A percentile compares a stretch with the other conserved stretches of the same genome.
Conservation (phyloP, 2,329 filamentous ascomycete species). For the Botryotinia convoluta region DNA sequence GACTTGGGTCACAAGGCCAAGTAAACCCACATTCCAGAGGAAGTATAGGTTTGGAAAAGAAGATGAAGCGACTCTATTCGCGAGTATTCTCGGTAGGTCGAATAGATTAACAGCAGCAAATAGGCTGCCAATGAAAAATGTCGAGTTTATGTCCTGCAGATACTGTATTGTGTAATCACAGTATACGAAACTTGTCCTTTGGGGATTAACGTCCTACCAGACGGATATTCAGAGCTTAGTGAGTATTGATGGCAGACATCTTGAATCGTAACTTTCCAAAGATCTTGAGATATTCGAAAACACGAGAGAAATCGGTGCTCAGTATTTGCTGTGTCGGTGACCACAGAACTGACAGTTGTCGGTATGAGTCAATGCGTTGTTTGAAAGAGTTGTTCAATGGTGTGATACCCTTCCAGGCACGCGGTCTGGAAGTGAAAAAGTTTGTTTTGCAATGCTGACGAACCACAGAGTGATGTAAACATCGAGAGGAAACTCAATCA, state of each 20-base stretch:
- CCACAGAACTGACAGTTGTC: not conserved
- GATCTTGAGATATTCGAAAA: not conserved
- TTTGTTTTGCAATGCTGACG: not conserved
- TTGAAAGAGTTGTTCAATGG: too few species aligned
- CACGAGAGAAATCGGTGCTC: not conserved
- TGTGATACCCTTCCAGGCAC: too few species aligned
- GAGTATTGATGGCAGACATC: not conserved
- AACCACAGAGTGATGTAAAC: not conserved
- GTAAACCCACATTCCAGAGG: not conserved
- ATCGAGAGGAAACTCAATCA: not conserved
- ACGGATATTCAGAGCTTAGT: not conserved
- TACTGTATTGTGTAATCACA: not conserved
- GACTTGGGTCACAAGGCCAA: too few species aligned
- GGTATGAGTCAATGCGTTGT: not conserved
- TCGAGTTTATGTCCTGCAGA: not conserved
- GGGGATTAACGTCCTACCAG: not conserved
- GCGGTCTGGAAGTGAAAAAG: too few species aligned
- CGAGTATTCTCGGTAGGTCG: too few species aligned
- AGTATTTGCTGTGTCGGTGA: not conserved
- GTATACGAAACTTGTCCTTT: not conserved
- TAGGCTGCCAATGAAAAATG: not conserved
- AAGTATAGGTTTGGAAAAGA: not conserved
- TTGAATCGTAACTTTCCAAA: not conserved
- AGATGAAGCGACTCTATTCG: not conserved
- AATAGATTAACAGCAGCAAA: not conserved